phyloP scores from a whole-genome alignment of 345 rosid genomes.

The Erodium maritimum region DNA sequence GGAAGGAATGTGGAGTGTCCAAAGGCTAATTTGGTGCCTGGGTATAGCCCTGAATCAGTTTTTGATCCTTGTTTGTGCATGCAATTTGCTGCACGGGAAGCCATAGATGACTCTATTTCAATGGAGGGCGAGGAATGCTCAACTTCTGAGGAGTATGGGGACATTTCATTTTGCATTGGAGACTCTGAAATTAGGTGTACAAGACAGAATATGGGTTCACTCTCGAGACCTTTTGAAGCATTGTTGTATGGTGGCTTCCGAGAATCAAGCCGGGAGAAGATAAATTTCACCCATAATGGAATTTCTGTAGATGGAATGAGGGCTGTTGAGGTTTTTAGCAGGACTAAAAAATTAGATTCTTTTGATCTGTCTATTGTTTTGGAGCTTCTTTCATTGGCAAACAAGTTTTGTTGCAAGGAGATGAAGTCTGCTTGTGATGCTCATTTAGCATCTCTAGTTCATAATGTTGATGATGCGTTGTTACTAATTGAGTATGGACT shows the following conservation, averaged over 20 bases:
- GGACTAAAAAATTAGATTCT: slow-evolving; percentile 41
- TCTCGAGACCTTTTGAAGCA: slow-evolving; percentile 60
- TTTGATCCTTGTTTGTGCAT: slow-evolving; percentile 60
- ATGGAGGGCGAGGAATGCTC: too few species aligned
- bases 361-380: slow-evolving; percentile 42
- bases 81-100: too few species aligned
- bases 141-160: too few species aligned
- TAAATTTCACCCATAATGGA: slow-evolving; percentile 57
- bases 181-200: slow-evolving; percentile 66
- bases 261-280: slow-evolving; percentile 54
- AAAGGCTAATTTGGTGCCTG: slow-evolving; percentile 54
- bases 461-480: slow-evolving; percentile 45
- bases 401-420: slow-evolving; percentile 74
- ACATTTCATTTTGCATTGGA: slow-evolving; percentile 67
- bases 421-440: slow-evolving; percentile 71
- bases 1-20: slow-evolving; percentile 88
- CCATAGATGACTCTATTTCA: slow-evolving; percentile 8
- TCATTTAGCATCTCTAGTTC: slow-evolving; percentile 54
- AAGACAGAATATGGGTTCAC: slow-evolving; percentile 55
- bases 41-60: slow-evolving; percentile 58
- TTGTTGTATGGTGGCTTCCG: slow-evolving; percentile 70
- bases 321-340: slow-evolving; percentile 61
- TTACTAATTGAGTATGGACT: slow-evolving; percentile 68
- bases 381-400: slow-evolving; percentile 74
- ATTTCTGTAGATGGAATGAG: slow-evolving; percentile 60